phyloP scores from a whole-genome alignment of 176 grass and related monocot genomes.

The Carex kokanica region DNA sequence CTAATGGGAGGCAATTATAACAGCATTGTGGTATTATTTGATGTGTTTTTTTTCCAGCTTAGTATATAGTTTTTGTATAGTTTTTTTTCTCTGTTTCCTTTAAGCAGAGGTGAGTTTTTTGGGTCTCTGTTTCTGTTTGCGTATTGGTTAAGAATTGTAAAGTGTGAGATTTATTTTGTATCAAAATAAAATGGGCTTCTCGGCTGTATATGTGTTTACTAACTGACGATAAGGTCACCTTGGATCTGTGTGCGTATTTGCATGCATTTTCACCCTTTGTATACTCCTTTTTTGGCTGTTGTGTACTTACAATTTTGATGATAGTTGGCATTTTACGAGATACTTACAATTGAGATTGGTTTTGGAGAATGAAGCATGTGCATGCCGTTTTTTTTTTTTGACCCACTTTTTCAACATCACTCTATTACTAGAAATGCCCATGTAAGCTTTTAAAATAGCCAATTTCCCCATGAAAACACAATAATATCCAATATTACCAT shows the following conservation, averaged over 20 bases:
- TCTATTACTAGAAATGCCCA: too few species aligned
- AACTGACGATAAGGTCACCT: neutral
- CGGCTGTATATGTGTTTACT: neutral
- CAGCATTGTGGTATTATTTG: conserved; percentile 8
- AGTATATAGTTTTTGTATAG: conserved; percentile 33
- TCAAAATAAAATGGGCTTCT: neutral
- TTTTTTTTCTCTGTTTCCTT: conserved; percentile 22
- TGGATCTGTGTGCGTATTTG: neutral
- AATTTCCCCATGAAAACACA: too few species aligned
- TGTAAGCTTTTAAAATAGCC: too few species aligned
- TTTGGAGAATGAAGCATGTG: neutral
- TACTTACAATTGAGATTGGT: neutral
- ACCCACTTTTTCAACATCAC: too few species aligned
- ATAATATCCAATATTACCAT: too few species aligned
- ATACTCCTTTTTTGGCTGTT: neutral
- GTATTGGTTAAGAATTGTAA: conserved; percentile 7
- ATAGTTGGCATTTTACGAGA: too few species aligned
- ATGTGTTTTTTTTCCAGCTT: conserved; percentile 17
- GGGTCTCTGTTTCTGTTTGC: conserved; percentile 18
- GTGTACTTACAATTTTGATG: too few species aligned
- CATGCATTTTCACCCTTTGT: neutral
- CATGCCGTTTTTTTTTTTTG: too few species aligned
- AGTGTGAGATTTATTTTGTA: conserved; percentile 20
- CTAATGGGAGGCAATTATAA: conserved; percentile 51
- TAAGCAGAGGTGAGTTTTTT: conserved; percentile 25